These are phyloP conservation scores for Rhizomucor miehei DNA, from an alignment of 371 early-diverging fungal genomes.

Conservation along the genomic window DNA sequence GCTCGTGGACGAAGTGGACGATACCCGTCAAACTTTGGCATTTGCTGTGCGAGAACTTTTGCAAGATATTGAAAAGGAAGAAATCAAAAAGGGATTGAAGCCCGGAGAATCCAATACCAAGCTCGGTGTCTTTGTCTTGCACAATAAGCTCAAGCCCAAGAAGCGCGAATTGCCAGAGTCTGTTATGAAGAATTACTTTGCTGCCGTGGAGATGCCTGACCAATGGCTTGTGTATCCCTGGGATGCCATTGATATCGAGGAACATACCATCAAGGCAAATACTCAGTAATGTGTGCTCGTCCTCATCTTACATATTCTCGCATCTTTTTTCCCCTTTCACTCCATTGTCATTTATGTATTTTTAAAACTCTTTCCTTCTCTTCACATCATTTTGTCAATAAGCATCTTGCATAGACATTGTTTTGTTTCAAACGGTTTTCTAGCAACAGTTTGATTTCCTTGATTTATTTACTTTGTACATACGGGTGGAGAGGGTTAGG, in stretches of 20 bases:
- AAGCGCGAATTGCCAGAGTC: conserved; percentile 58
- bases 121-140: conserved; percentile 73
- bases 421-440: no score
- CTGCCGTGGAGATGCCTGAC: conserved; percentile 72
- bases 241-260: conserved; percentile 73
- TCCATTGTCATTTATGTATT: no score
- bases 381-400: no score
- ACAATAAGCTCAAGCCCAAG: conserved; percentile 78
- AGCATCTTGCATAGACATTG: no score
- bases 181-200: conserved; percentile 65
- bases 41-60: conserved; percentile 69
- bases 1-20: conserved; percentile 81
- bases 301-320: no score
- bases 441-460: no score
- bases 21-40: conserved; percentile 70
- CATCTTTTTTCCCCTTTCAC: no score
- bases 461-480: neutral
- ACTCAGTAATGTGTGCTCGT: neutral
- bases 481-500: neutral
- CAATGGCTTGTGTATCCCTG: conserved; percentile 78
- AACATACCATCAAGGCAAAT: conserved; percentile 57
- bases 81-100: conserved; percentile 39
- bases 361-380: no score
- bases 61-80: conserved; percentile 66
- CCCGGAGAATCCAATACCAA: conserved; percentile 59